phyloP scores from a whole-genome alignment of 768 basidiomycete genomes.

The Tricholoma terreum region DNA sequence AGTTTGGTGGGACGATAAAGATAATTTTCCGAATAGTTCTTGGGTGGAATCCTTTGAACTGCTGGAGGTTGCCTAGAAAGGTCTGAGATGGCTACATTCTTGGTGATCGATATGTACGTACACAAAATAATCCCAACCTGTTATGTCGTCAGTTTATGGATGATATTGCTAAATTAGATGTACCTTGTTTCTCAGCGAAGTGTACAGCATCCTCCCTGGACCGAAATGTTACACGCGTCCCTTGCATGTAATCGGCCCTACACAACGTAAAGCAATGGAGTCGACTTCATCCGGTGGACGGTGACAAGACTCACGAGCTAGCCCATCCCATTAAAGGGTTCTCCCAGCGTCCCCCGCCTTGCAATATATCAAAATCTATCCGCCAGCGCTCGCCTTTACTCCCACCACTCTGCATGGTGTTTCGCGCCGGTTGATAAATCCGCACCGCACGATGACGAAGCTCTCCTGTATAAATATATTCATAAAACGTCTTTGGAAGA shows the following conservation, averaged over 20 bases:
- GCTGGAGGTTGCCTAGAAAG: slow-evolving; percentile 51
- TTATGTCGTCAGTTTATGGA: slow-evolving; percentile 12
- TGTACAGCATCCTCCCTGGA: slow-evolving; percentile 89
- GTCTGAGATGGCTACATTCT: slow-evolving; percentile 9
- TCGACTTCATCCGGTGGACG: background rate
- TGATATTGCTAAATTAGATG: slow-evolving; percentile 10
- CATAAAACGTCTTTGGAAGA: background rate
- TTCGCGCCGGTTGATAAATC: slow-evolving; percentile 89
- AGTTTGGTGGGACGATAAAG: slow-evolving; percentile 77
- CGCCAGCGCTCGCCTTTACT: slow-evolving; percentile 87
- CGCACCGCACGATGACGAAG: slow-evolving; percentile 85
- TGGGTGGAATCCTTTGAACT: slow-evolving; percentile 70
- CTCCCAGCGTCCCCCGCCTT: slow-evolving; percentile 92
- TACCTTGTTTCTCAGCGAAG: slow-evolving; percentile 95
- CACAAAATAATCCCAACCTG: slow-evolving; percentile 94
- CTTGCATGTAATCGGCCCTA: slow-evolving; percentile 96
- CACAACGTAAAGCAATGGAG: background rate
- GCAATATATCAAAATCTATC: slow-evolving; percentile 91
- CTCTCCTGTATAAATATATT: slow-evolving; percentile 49
- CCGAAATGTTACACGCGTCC: slow-evolving; percentile 77
- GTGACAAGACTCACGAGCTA: slow-evolving; percentile 67
- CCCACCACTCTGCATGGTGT: slow-evolving; percentile 93
- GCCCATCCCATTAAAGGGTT: slow-evolving; percentile 98
- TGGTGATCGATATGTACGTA: slow-evolving; percentile 38
- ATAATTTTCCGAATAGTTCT: slow-evolving; percentile 92